A percentile compares a stretch with the other conserved stretches of the same genome.
phyloP scores from a whole-genome alignment of 2,329 filamentous ascomycete genomes.

The Aureobasidium namibiae region DNA sequence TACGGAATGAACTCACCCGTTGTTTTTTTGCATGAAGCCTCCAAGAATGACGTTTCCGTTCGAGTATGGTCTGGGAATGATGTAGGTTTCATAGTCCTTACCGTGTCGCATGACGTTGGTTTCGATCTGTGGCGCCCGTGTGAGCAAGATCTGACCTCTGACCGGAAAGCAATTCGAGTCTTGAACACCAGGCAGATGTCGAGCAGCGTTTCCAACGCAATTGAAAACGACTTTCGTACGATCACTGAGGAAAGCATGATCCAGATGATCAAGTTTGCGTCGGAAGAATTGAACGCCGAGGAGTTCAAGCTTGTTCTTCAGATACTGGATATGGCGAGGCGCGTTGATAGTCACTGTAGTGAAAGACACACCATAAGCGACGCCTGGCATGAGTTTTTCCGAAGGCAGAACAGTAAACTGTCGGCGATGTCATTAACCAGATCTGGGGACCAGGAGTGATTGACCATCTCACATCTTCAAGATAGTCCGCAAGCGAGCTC shows the following conservation, averaged over 20 bases:
- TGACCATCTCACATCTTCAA: neutral
- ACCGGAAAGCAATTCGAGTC: neutral
- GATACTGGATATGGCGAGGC: neutral
- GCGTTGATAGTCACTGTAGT: neutral
- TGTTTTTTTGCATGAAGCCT: neutral
- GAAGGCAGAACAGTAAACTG: neutral
- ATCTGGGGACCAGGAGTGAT: neutral
- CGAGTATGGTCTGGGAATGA: neutral
- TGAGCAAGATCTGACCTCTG: neutral
- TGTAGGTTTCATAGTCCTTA: neutral
- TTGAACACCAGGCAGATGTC: neutral
- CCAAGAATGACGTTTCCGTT: neutral
- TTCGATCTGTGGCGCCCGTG: neutral
- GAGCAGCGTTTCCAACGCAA: neutral
- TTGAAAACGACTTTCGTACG: neutral
- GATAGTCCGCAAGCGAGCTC: neutral
- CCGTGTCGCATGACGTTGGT: neutral
- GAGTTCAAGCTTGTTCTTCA: neutral
- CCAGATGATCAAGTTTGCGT: neutral
- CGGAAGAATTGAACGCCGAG: neutral
- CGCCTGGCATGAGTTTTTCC: neutral
- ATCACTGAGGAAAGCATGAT: neutral
- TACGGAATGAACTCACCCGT: neutral
- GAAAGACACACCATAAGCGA: neutral
- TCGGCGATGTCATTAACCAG: neutral